phyloP scores from a whole-genome alignment of 2,329 filamentous ascomycete species.

The Penicillium brevicompactum region DNA sequence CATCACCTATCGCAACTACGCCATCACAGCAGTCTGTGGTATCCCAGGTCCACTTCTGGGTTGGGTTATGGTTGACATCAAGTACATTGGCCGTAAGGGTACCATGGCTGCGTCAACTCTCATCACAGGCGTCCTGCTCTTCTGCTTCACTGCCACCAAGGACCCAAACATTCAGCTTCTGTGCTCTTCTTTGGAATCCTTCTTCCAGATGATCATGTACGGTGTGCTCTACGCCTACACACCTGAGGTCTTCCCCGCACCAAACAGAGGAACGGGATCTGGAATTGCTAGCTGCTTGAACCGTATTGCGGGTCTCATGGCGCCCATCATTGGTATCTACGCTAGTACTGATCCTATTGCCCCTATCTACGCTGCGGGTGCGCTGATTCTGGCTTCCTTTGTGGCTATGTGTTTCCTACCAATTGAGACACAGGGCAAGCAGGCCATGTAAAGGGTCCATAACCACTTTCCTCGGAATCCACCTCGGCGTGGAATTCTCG shows the following conservation, averaged over 20 bases:
- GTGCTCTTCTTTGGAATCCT: slow-evolving; percentile 54
- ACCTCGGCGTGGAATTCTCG: background rate
- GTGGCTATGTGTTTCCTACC: slow-evolving; percentile 46
- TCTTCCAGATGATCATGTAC: slow-evolving; percentile 58
- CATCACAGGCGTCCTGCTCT: slow-evolving; percentile 57
- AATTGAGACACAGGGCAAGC: slow-evolving; percentile 47
- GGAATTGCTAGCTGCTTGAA: slow-evolving; percentile 50
- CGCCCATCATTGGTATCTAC: slow-evolving; percentile 47
- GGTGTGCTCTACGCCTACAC: slow-evolving; percentile 61
- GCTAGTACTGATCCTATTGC: slow-evolving; percentile 38
- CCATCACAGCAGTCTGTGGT: slow-evolving; percentile 75
- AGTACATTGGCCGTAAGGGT: slow-evolving; percentile 62
- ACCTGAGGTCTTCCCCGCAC: slow-evolving; percentile 59
- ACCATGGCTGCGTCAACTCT: slow-evolving; percentile 57
- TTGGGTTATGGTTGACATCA: slow-evolving; percentile 71
- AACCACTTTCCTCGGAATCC: too few species aligned
- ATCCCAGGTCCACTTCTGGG: slow-evolving; percentile 77
- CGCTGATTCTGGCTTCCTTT: slow-evolving; percentile 43
- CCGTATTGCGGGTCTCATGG: slow-evolving; percentile 45
- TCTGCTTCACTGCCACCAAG: slow-evolving; percentile 56
- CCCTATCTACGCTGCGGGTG: slow-evolving; percentile 49
- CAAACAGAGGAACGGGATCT: slow-evolving; percentile 56
- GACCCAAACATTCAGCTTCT: slow-evolving; percentile 52
- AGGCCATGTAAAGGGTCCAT: slow-evolving; percentile 32
- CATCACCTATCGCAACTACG: slow-evolving; percentile 73